Percentiles rank a stretch among this genome's conserved stretches.
These are phyloP conservation scores for Saccharomycopsis lassenensis DNA, from an alignment of 805 yeast genomes.

Conservation along the genomic window DNA sequence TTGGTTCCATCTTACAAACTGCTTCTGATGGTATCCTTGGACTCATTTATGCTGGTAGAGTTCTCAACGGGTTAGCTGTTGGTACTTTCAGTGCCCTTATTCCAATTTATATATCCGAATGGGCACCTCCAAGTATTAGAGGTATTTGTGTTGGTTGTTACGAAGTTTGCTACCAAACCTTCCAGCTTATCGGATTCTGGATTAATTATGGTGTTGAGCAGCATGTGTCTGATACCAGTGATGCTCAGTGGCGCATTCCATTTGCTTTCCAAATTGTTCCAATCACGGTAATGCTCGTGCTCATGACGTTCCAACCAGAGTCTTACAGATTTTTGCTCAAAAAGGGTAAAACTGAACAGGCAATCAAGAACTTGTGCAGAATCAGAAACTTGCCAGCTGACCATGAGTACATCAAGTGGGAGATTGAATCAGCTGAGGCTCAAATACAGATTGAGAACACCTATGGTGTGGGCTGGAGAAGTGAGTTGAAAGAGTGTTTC, in stretches of 20 bases:
- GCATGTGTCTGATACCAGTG: constrained; percentile 22
- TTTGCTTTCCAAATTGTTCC: constrained; percentile 38
- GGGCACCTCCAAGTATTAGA: constrained; percentile 34
- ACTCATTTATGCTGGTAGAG: constrained; percentile 42
- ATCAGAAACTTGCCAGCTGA: constrained; percentile 29
- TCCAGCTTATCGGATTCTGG: constrained; percentile 39
- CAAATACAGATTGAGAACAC: constrained; percentile 14
- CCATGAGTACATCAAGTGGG: constrained; percentile 32
- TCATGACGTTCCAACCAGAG: constrained; percentile 32
- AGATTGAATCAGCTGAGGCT: constrained; percentile 22
- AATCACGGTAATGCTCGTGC: constrained; percentile 30
- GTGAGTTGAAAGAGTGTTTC: constrained; percentile 3
- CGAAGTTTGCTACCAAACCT: constrained; percentile 41
- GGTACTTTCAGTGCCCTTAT: constrained; percentile 41
- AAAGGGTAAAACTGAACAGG: constrained; percentile 26
- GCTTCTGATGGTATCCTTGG: constrained; percentile 30
- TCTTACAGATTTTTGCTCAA: constrained; percentile 36
- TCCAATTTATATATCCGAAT: constrained; percentile 37
- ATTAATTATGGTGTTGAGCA: constrained; percentile 36
- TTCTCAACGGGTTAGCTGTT: constrained; percentile 40
- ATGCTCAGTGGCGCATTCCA: constrained; percentile 38
- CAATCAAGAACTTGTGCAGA: constrained; percentile 27
- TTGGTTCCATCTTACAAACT: constrained; percentile 34
- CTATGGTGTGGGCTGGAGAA: not conserved
- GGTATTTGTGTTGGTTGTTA: constrained; percentile 36